Base-by-base conservation (phyloP, 169 alveolate genomes). In the Plasmodium coatneyi region DNA sequence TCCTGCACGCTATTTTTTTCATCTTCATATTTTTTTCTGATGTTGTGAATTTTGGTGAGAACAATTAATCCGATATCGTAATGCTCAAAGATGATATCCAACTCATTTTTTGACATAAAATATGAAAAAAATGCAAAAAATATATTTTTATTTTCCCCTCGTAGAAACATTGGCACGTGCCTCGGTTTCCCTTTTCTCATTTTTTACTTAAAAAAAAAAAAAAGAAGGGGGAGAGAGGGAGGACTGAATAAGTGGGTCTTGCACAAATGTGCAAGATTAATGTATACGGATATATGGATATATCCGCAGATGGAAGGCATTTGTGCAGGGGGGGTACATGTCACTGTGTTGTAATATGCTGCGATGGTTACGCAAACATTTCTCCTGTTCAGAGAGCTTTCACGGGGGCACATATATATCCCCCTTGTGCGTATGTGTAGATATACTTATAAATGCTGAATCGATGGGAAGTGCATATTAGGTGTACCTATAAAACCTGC, bases 131-230 rank as follows among this genome's bases (percentile, higher is more conserved):
- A 86, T 30, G 86, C 34, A 54, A 86, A 52, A 86, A 86, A 78
- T 86, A 86, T 70, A 12, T 78, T 86, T 76, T 76, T 86, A 70
- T 86, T 86, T 76, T 86, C 93, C 30, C 93, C 80, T 86, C 86
- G 78, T 56, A 86, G 80, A 86, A 86, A 86, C 87, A 86, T 86
- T 49, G 93, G 93, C 16, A 86, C 93, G 43, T 86, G 93, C 82
- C 93, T 34, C 32, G 93, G 93, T 56, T 86, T 86, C 36, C 93
- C 93, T 76, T 86, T 86, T 76, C 93, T 86, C 93, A 86, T 86
- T 86, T 49, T 86, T 82, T 54, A 72, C 49, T 84, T 43, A 41
- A 25, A 52, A 83, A 83, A 19, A 83, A 25, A 83, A 52, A 41
- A 71, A 83, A 83, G 9, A n/a, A 7, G 41, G 70, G 41, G 41